Evolutionary conservation across 2,329 filamentous ascomycete genomes (phyloP).

Genomic region (Chrysoporthe puriensis): DNA sequence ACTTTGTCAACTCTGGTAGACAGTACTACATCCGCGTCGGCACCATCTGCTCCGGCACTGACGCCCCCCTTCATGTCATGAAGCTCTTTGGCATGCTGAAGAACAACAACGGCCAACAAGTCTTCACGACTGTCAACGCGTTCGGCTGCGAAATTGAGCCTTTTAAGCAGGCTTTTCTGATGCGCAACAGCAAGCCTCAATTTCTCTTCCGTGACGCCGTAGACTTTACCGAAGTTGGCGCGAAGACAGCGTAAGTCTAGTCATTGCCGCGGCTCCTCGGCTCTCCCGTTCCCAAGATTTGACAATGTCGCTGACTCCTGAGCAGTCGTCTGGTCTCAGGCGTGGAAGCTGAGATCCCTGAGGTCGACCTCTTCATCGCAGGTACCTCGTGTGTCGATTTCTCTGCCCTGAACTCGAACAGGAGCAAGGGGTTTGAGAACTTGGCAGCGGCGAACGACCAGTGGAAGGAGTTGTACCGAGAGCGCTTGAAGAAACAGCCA

Average conservation of each 20-base stretch:
- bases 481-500: slow-evolving; percentile 48
- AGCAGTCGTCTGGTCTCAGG: slow-evolving; percentile 23
- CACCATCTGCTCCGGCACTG: slow-evolving; percentile 80
- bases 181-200: slow-evolving; percentile 57
- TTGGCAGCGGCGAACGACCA: slow-evolving; percentile 1
- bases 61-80: slow-evolving; percentile 68
- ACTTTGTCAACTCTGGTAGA: slow-evolving; percentile 2
- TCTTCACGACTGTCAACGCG: slow-evolving; percentile 41
- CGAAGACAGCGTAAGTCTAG: slow-evolving; percentile 48
- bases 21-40: slow-evolving; percentile 47
- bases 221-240: slow-evolving; percentile 51
- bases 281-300: neutral
- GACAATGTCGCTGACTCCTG: slow-evolving; percentile 21
- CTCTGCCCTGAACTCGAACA: slow-evolving; percentile 62
- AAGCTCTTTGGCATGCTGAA: slow-evolving; percentile 25
- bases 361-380: slow-evolving; percentile 65
- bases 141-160: slow-evolving; percentile 68
- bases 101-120: slow-evolving; percentile 12
- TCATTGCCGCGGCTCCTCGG: neutral
- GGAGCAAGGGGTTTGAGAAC: slow-evolving; percentile 30
- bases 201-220: slow-evolving; percentile 62
- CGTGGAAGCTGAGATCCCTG: slow-evolving; percentile 50
- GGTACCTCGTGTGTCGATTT: slow-evolving; percentile 80
- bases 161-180: slow-evolving; percentile 67
- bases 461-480: slow-evolving; percentile 51